Evolutionary conservation across 768 basidiomycete species (phyloP), one percentile per base, ranked within the genome.

Genomic region (Cubamyces lactineus): DNA sequence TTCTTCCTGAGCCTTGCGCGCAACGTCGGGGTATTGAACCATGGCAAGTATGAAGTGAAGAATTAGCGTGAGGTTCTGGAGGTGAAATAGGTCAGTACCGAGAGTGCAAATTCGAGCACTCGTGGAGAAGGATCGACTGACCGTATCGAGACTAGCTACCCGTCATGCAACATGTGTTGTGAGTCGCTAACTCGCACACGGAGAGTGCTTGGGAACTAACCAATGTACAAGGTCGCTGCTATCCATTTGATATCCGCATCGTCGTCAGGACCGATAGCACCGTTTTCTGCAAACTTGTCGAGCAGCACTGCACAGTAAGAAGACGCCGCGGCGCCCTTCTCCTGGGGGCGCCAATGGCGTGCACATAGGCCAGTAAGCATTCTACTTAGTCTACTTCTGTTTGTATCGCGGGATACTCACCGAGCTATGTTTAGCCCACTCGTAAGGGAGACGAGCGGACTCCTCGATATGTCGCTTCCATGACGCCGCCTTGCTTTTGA

Each of bases 31-130:
- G 57, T 73, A 68, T 16, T 69, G 66, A 5, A 70, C 66, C 76
- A 77, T 78, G 3, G 75, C 73, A 23, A 75, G 71, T n/a, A 76
- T 34, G 55, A 78, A 76, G 5, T 63, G 71, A 39, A 63, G 66
- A 13, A 79, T 61, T 8, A 64, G 55, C 4, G 34, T 48, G 45
- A 56, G 55, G 0, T 30, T 56, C 55, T 56, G 21, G 12, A 7
- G 28, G 15, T 8, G 72, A 6, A 3, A n/a, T 21, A 3, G 9
- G 16, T 39, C 6, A 51, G 8, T 38, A 51, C 28, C 11, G 38
- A 0, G 30, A 6, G 8, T 12, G 9, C 9, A 1, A 1, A 1
- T 34, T 34, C 34, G 4, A 34, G 34, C 34, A 7, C 34, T 6
- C 1, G 34, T 34, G 9, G 11, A 34, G 34, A 11, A 11, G 9